A percentile compares a stretch with the other conserved stretches of the same genome.
phyloP scores from a whole-genome alignment of 805 yeast species.

The Pichia nakasei region DNA sequence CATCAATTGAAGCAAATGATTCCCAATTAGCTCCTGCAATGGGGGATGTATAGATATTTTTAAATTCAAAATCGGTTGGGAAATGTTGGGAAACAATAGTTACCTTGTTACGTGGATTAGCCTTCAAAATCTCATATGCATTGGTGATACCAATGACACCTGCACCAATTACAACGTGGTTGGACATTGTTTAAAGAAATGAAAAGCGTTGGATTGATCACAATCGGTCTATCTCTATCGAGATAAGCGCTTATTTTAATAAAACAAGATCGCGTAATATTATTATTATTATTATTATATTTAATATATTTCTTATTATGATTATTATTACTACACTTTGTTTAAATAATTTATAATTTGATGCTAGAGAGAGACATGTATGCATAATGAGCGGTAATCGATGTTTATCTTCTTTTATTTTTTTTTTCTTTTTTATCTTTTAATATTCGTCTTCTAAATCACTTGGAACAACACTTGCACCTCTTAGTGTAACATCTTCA shows the following conservation, averaged over 20 bases:
- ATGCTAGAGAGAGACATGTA: too few species aligned
- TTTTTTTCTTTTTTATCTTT: too few species aligned
- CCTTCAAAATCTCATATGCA: constrained; percentile 34
- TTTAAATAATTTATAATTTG: too few species aligned
- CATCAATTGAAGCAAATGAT: constrained; percentile 44
- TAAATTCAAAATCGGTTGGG: constrained; percentile 48
- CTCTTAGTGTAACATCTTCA: constrained; percentile 29
- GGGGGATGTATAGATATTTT: constrained; percentile 48
- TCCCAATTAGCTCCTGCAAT: constrained; percentile 70
- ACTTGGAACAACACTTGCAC: constrained; percentile 30
- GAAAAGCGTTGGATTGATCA: too few species aligned
- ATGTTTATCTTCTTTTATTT: too few species aligned
- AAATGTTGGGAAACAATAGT: constrained; percentile 36
- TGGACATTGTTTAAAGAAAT: constrained; percentile 11
- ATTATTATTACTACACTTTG: too few species aligned
- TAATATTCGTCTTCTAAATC: constrained; percentile 10
- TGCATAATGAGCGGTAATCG: too few species aligned
- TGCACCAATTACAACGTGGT: constrained; percentile 27
- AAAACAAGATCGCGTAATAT: too few species aligned
- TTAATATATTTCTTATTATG: too few species aligned
- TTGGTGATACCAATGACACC: constrained; percentile 52
- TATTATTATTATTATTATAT: too few species aligned
- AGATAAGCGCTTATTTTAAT: too few species aligned
- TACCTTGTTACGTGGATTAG: constrained; percentile 30
- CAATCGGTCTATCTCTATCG: too few species aligned